Conservation (phyloP, 2,329 filamentous ascomycete species). For the Tolypocladium tropicale region DNA sequence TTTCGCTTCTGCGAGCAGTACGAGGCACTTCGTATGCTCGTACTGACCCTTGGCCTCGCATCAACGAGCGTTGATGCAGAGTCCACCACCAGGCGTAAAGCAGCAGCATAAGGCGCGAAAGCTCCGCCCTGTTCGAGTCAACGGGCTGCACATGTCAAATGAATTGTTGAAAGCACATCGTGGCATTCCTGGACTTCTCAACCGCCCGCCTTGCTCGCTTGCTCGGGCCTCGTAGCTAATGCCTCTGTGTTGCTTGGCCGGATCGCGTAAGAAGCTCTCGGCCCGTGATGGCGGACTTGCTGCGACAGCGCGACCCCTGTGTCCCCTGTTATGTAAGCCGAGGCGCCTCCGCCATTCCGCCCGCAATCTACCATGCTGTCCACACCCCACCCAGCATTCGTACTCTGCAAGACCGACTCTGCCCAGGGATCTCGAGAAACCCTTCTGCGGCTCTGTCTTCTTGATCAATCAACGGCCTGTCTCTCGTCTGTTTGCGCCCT, state of each 20-base stretch:
- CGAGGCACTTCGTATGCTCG: not conserved
- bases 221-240: not conserved
- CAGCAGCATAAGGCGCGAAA: not conserved
- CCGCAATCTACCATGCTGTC: not conserved
- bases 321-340: conserved; percentile 7
- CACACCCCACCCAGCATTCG: not conserved
- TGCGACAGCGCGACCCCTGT: too few species aligned
- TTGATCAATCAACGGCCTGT: too few species aligned
- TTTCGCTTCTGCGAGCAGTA: not conserved
- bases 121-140: too few species aligned
- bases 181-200: too few species aligned
- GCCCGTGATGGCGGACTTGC: not conserved
- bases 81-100: not conserved
- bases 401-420: not conserved
- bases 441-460: not conserved
- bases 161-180: not conserved
- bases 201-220: too few species aligned
- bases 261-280: too few species aligned
- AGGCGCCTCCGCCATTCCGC: not conserved
- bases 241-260: not conserved
- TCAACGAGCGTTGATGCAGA: not conserved
- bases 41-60: not conserved
- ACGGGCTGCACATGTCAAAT: not conserved
- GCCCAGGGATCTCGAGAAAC: not conserved
- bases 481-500: not conserved